Conservation (phyloP, 2,329 filamentous ascomycete species). For the Sarocladiaceae sp. region DNA sequence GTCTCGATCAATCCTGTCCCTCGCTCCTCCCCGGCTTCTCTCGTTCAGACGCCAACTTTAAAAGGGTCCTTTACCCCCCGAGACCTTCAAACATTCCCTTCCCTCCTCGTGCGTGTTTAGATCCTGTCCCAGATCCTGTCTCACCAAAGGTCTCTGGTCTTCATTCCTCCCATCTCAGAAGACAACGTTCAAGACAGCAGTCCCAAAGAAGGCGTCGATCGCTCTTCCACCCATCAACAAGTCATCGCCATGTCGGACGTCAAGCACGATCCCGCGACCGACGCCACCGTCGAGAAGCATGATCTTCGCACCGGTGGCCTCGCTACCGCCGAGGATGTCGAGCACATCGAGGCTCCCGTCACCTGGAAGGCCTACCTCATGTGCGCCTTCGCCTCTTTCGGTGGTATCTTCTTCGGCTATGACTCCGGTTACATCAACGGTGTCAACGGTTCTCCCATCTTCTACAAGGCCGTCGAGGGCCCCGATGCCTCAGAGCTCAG, state of each 20-base stretch:
- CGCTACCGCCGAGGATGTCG: conserved; percentile 43
- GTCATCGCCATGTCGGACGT: conserved; percentile 6
- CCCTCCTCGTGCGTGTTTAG: conserved; percentile 4
- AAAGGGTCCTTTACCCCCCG: not conserved
- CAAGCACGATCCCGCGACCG: conserved; percentile 1
- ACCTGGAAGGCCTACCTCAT: conserved; percentile 61
- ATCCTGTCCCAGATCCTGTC: conserved; percentile 9
- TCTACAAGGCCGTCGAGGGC: conserved; percentile 46
- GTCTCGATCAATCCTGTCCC: not conserved
- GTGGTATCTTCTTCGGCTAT: conserved; percentile 64
- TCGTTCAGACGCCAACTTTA: conserved; percentile 4
- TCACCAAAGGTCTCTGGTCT: conserved; percentile 2
- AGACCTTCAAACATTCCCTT: not conserved
- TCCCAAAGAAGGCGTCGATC: not conserved
- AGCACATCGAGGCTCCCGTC: conserved; percentile 60
- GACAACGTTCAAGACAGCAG: too few species aligned
- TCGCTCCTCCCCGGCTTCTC: conserved; percentile 3
- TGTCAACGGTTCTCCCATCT: conserved; percentile 44
- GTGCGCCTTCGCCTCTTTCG: conserved; percentile 57
- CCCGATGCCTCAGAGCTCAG: conserved; percentile 25
- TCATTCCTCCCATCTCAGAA: conserved; percentile 1
- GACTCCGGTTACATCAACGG: conserved; percentile 63
- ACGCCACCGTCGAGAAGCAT: conserved; percentile 9
- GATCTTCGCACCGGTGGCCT: conserved; percentile 23
- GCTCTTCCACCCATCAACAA: not conserved